Conservation (phyloP, 257 asterid species). For the Anisodus tanguticus region DNA sequence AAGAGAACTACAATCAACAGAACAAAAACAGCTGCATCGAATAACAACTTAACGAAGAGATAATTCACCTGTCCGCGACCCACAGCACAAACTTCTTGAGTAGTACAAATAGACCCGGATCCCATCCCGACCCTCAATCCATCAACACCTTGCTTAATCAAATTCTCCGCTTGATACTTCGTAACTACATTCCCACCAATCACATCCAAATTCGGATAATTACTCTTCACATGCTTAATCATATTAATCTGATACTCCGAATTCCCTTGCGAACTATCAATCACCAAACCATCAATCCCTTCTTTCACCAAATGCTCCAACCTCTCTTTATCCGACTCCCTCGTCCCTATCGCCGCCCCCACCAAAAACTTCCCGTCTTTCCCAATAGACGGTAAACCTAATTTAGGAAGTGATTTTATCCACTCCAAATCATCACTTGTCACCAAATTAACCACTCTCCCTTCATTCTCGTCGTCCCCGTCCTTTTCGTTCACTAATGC, state of each 20-base stretch:
- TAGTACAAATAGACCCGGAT: conserved; percentile 90
- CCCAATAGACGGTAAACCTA: conserved; percentile 73
- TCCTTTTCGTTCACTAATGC: conserved; percentile 57
- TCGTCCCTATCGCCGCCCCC: conserved; percentile 85
- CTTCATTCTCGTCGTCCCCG: conserved; percentile 44
- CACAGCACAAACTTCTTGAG: conserved; percentile 83
- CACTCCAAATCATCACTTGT: conserved; percentile 54
- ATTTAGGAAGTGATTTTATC: conserved; percentile 67
- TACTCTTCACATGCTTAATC: conserved; percentile 74
- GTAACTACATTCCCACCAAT: conserved; percentile 94
- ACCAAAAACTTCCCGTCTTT: conserved; percentile 71
- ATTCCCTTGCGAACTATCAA: conserved; percentile 92
- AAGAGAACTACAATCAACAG: background rate
- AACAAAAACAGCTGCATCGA: conserved; percentile 1
- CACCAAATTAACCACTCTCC: conserved; percentile 62
- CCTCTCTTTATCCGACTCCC: conserved; percentile 83
- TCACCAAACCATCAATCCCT: conserved; percentile 71
- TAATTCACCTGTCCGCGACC: conserved; percentile 89
- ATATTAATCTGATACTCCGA: conserved; percentile 81
- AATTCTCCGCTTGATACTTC: conserved; percentile 72
- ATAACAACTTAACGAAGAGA: background rate
- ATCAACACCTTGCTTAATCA: conserved; percentile 86
- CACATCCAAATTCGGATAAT: conserved; percentile 71
- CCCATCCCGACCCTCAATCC: conserved; percentile 98
- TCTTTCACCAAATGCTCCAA: conserved; percentile 83